Evolutionary conservation across 495 filamentous ascomycete species (phyloP).

Genomic region (Trichoderma virens): DNA sequence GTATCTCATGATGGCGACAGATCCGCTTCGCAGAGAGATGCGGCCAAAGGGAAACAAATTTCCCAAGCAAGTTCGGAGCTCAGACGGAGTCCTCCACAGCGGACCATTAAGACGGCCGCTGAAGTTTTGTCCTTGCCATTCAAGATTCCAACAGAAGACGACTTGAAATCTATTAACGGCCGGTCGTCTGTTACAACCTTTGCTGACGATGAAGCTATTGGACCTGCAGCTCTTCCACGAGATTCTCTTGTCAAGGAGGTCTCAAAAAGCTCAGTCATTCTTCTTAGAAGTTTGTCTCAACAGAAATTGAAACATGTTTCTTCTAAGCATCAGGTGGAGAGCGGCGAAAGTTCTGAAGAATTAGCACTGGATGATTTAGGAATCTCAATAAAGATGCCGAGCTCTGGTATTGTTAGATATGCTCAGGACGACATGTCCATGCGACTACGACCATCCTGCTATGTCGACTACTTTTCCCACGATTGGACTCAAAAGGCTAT

Average conservation of each 20-base stretch:
- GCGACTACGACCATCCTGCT: background rate
- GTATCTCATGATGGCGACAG: background rate
- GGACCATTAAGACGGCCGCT: conserved; percentile 22
- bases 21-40: background rate
- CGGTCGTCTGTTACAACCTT: conserved; percentile 54
- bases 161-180: conserved; percentile 36
- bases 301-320: conserved; percentile 17
- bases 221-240: conserved; percentile 17
- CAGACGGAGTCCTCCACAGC: conserved; percentile 14
- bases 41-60: conserved; percentile 24
- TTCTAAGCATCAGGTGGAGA: conserved; percentile 14
- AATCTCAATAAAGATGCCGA: background rate
- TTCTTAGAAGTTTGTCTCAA: conserved; percentile 41
- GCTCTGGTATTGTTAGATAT: background rate
- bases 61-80: conserved; percentile 12
- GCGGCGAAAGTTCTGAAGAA: conserved; percentile 32
- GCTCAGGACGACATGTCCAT: background rate
- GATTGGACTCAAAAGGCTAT: background rate
- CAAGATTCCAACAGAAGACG: conserved; percentile 37
- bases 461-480: background rate
- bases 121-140: conserved; percentile 54
- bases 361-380: conserved; percentile 17
- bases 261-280: conserved; percentile 37
- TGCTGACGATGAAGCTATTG: conserved; percentile 42
- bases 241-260: conserved; percentile 33